These are phyloP conservation scores for Aureobasidium subglaciale DNA, from an alignment of 2,329 filamentous ascomycete species.

Conservation along the genomic window DNA sequence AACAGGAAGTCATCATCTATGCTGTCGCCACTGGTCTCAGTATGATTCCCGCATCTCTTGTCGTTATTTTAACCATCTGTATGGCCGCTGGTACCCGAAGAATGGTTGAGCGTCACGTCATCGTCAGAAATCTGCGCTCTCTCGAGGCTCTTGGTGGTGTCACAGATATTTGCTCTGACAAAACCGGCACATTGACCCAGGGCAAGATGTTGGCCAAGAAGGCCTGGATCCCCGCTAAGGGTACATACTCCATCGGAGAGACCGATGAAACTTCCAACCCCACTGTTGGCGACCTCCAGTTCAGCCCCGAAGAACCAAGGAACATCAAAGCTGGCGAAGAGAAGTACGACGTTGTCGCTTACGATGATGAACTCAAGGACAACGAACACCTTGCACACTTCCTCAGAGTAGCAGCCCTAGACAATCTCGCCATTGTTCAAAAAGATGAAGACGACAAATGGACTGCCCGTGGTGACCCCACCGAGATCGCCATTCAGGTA, in stretches of 20 bases:
- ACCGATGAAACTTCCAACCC: slow-evolving; percentile 54
- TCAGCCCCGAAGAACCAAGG: slow-evolving; percentile 16
- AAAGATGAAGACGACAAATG: slow-evolving; percentile 49
- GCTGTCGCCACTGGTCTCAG: slow-evolving; percentile 55
- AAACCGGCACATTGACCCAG: slow-evolving; percentile 54
- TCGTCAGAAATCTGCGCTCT: slow-evolving; percentile 58
- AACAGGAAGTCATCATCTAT: slow-evolving; percentile 58
- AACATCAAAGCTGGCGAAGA: slow-evolving; percentile 15
- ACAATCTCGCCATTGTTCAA: slow-evolving; percentile 58
- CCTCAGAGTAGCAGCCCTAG: slow-evolving; percentile 57
- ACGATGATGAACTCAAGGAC: slow-evolving; percentile 12
- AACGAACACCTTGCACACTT: slow-evolving; percentile 29
- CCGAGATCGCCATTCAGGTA: slow-evolving; percentile 69
- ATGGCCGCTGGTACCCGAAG: slow-evolving; percentile 53
- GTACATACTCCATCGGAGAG: slow-evolving; percentile 54
- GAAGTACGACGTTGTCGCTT: slow-evolving; percentile 7
- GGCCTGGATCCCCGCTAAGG: slow-evolving; percentile 54
- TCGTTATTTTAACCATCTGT: slow-evolving; percentile 33
- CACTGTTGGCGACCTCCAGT: slow-evolving; percentile 52
- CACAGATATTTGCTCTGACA: slow-evolving; percentile 59
- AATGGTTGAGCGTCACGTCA: slow-evolving; percentile 59
- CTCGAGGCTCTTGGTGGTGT: slow-evolving; percentile 59
- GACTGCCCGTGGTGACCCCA: slow-evolving; percentile 60
- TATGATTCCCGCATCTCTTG: slow-evolving; percentile 52
- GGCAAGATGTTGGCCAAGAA: slow-evolving; percentile 58